phyloP scores from a whole-genome alignment of 345 rosid species.

The Arabidopsis suecica region DNA sequence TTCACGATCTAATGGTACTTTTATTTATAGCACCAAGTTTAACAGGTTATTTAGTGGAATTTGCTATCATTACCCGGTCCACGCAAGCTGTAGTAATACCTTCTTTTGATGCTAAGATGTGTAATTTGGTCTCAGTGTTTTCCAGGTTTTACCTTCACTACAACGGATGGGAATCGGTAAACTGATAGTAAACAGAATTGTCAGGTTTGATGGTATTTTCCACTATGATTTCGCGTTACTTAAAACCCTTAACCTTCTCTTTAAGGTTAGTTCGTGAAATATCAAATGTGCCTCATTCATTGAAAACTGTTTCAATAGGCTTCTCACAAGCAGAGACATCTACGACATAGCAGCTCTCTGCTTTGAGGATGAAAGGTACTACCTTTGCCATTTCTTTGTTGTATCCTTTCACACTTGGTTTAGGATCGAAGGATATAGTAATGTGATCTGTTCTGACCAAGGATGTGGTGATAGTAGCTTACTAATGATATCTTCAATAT shows the following conservation, averaged over 20 bases:
- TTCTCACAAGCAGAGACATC: slow-evolving; percentile 66
- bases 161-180: slow-evolving; percentile 78
- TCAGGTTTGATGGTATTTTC: slow-evolving; percentile 56
- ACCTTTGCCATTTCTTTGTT: slow-evolving; percentile 8
- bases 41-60: slow-evolving; percentile 8
- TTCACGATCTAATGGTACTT: slow-evolving; percentile 76
- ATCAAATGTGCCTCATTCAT: not conserved
- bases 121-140: slow-evolving; percentile 54
- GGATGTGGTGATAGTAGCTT: slow-evolving; percentile 9
- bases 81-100: not conserved
- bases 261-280: not conserved
- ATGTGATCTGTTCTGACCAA: slow-evolving; percentile 1
- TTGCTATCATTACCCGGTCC: slow-evolving; percentile 10
- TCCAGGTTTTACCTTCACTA: slow-evolving; percentile 78
- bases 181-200: slow-evolving; percentile 69
- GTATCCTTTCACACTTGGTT: not conserved
- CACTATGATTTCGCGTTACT: slow-evolving; percentile 7
- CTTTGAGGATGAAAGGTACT: slow-evolving; percentile 72
- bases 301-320: slow-evolving; percentile 49
- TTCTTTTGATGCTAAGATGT: slow-evolving; percentile 34
- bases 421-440: not conserved
- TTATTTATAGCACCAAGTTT: not conserved
- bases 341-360: slow-evolving; percentile 92
- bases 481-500: slow-evolving; percentile 2
- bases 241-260: not conserved